phyloP scores from a whole-genome alignment of 257 asterid species.

The Solanum sejunctum region DNA sequence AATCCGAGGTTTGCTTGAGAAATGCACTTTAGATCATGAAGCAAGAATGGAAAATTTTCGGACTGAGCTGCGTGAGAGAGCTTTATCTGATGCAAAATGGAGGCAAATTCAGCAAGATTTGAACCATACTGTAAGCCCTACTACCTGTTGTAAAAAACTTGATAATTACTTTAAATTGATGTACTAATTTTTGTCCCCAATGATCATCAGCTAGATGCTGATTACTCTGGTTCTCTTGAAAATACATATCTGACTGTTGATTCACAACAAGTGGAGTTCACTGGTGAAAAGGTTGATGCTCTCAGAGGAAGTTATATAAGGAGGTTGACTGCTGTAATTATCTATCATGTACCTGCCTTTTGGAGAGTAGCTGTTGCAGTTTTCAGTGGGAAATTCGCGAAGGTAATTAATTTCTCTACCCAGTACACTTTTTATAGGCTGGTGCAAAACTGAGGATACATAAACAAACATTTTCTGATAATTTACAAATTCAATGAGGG shows the following conservation, averaged over 20 bases:
- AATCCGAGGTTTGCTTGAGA: slow-evolving; percentile 89
- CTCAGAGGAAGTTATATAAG: slow-evolving; percentile 79
- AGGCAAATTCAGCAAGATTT: slow-evolving; percentile 83
- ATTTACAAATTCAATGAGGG: background rate
- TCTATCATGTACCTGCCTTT: slow-evolving; percentile 77
- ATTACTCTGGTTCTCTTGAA: slow-evolving; percentile 27
- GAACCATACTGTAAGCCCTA: slow-evolving; percentile 54
- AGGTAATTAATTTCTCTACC: slow-evolving; percentile 32
- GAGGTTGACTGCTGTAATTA: slow-evolving; percentile 81
- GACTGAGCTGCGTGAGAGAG: slow-evolving; percentile 69
- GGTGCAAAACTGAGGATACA: background rate
- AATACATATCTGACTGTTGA: slow-evolving; percentile 34
- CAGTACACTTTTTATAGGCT: background rate
- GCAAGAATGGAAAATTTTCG: slow-evolving; percentile 69
- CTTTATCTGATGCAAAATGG: slow-evolving; percentile 89
- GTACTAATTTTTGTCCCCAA: background rate
- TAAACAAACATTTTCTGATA: background rate
- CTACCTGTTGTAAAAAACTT: background rate
- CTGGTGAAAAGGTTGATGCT: slow-evolving; percentile 67
- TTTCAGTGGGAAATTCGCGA: slow-evolving; percentile 84
- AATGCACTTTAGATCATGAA: slow-evolving; percentile 85
- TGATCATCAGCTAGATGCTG: slow-evolving; percentile 48
- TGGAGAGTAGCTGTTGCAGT: slow-evolving; percentile 96
- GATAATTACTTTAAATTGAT: background rate
- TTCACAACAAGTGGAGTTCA: slow-evolving; percentile 29